phyloP scores from a whole-genome alignment of 2,329 filamentous ascomycete species.

The Teratosphaeria epicoccoides region DNA sequence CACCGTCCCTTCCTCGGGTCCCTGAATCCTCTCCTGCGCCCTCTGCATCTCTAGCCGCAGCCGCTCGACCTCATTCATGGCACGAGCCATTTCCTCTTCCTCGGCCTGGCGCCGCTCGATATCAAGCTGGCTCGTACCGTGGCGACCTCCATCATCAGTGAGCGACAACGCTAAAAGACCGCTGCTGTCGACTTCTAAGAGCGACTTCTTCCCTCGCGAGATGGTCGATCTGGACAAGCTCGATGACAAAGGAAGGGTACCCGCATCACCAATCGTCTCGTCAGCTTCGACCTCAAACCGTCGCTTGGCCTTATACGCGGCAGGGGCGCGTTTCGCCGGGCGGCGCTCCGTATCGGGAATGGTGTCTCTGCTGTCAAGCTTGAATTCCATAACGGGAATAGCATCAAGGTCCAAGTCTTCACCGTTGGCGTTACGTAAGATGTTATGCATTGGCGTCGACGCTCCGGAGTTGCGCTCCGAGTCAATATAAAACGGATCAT shows the following conservation, averaged over 20 bases:
- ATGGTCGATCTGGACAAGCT: conserved; percentile 3
- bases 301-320: conserved; percentile 22
- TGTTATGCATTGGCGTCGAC: conserved; percentile 69
- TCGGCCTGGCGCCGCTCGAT: conserved; percentile 61
- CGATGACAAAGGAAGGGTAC: not conserved
- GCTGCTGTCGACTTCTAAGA: conserved; percentile 81
- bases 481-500: conserved; percentile 91
- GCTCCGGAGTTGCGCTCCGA: conserved; percentile 42
- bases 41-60: conserved; percentile 82
- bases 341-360: conserved; percentile 6
- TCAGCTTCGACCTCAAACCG: conserved; percentile 38
- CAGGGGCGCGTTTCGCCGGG: conserved; percentile 1
- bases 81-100: conserved; percentile 78
- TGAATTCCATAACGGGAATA: conserved; percentile 90
- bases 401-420: conserved; percentile 81
- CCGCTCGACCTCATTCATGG: conserved; percentile 79
- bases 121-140: conserved; percentile 35
- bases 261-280: conserved; percentile 33
- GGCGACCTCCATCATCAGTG: conserved; percentile 37
- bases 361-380: conserved; percentile 45
- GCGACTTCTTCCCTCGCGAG: conserved; percentile 45
- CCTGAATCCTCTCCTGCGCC: conserved; percentile 62
- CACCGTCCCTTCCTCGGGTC: conserved; percentile 58
- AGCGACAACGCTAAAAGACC: conserved; percentile 64
- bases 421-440: conserved; percentile 56